Conservation (phyloP, 2,329 filamentous ascomycete species). For the Diplocarpon mali region DNA sequence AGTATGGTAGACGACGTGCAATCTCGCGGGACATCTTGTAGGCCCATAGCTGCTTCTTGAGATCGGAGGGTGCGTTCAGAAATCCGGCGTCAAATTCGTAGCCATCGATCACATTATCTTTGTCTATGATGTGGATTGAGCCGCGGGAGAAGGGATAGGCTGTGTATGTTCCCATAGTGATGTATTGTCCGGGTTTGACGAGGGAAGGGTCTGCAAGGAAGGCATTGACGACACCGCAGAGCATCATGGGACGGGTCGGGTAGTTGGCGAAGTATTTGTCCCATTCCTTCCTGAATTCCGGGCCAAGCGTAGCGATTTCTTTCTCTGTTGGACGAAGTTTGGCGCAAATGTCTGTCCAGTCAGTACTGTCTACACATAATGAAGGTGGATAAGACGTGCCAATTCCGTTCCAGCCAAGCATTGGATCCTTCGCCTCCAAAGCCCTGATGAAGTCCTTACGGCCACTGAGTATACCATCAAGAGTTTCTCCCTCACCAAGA, state of each 20-base stretch:
- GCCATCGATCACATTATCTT: constrained; percentile 31
- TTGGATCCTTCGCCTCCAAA: constrained; percentile 35
- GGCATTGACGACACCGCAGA: constrained; percentile 39
- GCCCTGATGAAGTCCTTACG: constrained; percentile 35
- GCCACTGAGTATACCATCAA: constrained; percentile 42
- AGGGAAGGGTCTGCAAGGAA: constrained; percentile 34
- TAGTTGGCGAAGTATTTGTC: constrained; percentile 38
- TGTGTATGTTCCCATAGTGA: constrained; percentile 41
- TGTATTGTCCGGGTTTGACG: constrained; percentile 36
- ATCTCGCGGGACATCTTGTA: constrained; percentile 58
- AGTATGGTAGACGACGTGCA: constrained; percentile 41
- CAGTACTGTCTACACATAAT: not conserved
- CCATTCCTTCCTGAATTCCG: constrained; percentile 41
- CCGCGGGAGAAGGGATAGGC: constrained; percentile 52
- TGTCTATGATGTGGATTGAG: constrained; percentile 44
- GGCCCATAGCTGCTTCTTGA: constrained; percentile 47
- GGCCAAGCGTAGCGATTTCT: constrained; percentile 40
- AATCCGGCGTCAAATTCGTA: constrained; percentile 48
- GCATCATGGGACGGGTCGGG: constrained; percentile 31
- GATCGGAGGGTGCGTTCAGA: constrained; percentile 43
- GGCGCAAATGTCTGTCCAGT: constrained; percentile 34
- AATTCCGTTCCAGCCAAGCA: constrained; percentile 46
- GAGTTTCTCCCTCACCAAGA: constrained; percentile 35
- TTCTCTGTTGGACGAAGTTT: constrained; percentile 46
- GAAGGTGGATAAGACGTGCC: constrained; percentile 11